These are phyloP conservation scores for Neurospora africana DNA, from an alignment of 495 filamentous ascomycete species.

Conservation along the genomic window DNA sequence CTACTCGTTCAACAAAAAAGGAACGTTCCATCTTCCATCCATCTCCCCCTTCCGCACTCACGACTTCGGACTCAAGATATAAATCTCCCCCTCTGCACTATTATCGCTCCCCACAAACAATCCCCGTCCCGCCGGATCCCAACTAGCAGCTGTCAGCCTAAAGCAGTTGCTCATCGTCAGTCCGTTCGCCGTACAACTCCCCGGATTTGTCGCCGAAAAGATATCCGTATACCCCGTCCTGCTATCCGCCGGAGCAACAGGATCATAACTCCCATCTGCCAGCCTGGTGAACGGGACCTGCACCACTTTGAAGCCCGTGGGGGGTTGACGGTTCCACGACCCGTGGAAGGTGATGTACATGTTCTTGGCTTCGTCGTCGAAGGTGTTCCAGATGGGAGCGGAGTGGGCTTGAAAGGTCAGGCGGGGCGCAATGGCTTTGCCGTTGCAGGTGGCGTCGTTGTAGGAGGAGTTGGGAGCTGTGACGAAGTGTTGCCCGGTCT, in stretches of 20 bases:
- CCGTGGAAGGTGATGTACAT: slow-evolving; percentile 54
- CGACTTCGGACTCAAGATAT: slow-evolving; percentile 16
- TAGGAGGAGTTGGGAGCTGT: slow-evolving; percentile 33
- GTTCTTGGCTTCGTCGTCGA: slow-evolving; percentile 34
- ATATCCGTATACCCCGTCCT: slow-evolving; percentile 28
- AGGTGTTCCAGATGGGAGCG: slow-evolving; percentile 46
- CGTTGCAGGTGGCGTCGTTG: slow-evolving; percentile 41
- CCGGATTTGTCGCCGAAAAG: slow-evolving; percentile 22
- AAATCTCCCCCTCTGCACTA: slow-evolving; percentile 33
- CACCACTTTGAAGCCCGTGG: slow-evolving; percentile 31
- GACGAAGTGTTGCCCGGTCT: slow-evolving; percentile 43
- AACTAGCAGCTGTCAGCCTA: slow-evolving; percentile 22
- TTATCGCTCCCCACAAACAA: slow-evolving; percentile 34
- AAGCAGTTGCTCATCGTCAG: slow-evolving; percentile 29
- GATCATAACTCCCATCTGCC: slow-evolving; percentile 25
- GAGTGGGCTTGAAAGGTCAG: slow-evolving; percentile 47
- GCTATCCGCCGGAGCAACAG: slow-evolving; percentile 26
- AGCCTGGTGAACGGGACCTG: slow-evolving; percentile 28
- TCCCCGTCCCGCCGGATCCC: slow-evolving; percentile 29
- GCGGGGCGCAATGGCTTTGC: slow-evolving; percentile 32
- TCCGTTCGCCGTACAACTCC: slow-evolving; percentile 28
- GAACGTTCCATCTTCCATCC: too few relatives aligned
- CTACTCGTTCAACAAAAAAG: too few relatives aligned
- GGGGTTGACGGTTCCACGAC: slow-evolving; percentile 40
- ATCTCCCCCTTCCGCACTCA: too few relatives aligned